Evolutionary conservation across 176 grass and related monocot genomes (phyloP).

Genomic region (Areca catechu): DNA sequence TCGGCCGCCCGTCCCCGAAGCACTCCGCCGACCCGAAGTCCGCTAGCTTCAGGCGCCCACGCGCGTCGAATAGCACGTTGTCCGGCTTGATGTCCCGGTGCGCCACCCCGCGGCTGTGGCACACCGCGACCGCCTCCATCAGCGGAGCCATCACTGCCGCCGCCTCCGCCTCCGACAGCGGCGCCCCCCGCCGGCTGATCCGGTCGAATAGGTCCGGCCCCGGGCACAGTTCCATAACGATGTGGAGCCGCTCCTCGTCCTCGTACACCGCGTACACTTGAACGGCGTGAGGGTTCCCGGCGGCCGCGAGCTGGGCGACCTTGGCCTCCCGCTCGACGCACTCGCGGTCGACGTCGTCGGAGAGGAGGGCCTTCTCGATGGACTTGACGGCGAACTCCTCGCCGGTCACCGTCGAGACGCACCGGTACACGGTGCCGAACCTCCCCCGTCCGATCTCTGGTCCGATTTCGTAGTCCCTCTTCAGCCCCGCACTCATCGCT

Average conservation of each 20-base stretch:
- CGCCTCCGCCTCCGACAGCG: slow-evolving; percentile 45
- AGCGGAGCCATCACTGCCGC: slow-evolving; percentile 40
- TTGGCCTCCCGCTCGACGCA: too few relatives aligned
- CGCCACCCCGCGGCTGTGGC: slow-evolving; percentile 58
- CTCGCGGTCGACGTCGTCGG: too few relatives aligned
- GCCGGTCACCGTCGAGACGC: too few relatives aligned
- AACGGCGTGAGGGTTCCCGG: slow-evolving; percentile 66
- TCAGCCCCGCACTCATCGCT: too few relatives aligned
- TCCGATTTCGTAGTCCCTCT: too few relatives aligned
- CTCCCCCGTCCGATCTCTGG: too few relatives aligned
- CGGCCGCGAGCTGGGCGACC: slow-evolving; percentile 22
- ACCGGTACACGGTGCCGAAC: too few relatives aligned
- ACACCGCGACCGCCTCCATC: slow-evolving; percentile 39
- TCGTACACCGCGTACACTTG: slow-evolving; percentile 66
- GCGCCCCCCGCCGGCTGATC: slow-evolving; percentile 46
- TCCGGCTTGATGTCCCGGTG: slow-evolving; percentile 82
- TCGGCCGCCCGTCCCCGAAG: slow-evolving; percentile 32
- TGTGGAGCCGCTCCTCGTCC: slow-evolving; percentile 53
- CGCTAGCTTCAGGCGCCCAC: slow-evolving; percentile 21
- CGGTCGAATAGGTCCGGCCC: slow-evolving; percentile 69
- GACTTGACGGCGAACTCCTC: too few relatives aligned
- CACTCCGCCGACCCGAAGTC: slow-evolving; percentile 81
- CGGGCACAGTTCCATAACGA: slow-evolving; percentile 67
- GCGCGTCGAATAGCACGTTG: slow-evolving; percentile 55
- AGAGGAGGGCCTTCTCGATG: too few relatives aligned